phyloP scores from a whole-genome alignment of 257 asterid genomes.

The Rehmannia glutinosa region DNA sequence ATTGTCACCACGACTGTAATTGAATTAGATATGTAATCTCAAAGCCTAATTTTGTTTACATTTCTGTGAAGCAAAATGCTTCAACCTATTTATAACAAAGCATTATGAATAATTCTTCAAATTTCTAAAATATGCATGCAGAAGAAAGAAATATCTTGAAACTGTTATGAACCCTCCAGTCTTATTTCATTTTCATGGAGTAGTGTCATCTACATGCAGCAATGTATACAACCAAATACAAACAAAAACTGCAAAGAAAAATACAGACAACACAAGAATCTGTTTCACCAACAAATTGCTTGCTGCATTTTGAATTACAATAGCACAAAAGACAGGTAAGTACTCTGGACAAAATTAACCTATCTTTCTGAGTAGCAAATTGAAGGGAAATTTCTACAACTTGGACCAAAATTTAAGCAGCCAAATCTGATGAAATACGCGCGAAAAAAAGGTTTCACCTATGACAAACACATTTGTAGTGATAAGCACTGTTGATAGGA shows the following conservation, averaged over 20 bases:
- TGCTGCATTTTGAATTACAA: not conserved
- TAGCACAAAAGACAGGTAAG: not conserved
- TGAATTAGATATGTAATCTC: too few relatives aligned
- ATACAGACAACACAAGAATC: not conserved
- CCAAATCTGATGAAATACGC: not conserved
- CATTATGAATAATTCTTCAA: not conserved
- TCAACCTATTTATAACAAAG: too few relatives aligned
- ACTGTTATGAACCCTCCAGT: too few relatives aligned
- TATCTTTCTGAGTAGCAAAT: not conserved
- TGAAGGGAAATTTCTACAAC: constrained; percentile 15
- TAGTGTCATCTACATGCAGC: too few relatives aligned
- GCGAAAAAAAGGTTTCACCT: constrained; percentile 27
- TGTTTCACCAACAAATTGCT: not conserved
- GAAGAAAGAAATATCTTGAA: not conserved
- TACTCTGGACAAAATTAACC: constrained; percentile 26
- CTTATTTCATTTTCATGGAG: too few relatives aligned
- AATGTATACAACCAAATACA: too few relatives aligned
- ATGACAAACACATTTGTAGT: constrained; percentile 87
- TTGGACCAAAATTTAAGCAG: constrained; percentile 16
- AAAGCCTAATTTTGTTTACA: too few relatives aligned
- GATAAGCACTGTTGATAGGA: constrained; percentile 80
- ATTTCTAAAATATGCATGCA: not conserved
- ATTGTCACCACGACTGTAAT: too few relatives aligned
- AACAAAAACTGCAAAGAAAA: not conserved
- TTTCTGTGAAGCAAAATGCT: too few relatives aligned